Evolutionary conservation across 768 basidiomycete genomes (phyloP).

Genomic region (Sporobolomyces pararoseus): DNA sequence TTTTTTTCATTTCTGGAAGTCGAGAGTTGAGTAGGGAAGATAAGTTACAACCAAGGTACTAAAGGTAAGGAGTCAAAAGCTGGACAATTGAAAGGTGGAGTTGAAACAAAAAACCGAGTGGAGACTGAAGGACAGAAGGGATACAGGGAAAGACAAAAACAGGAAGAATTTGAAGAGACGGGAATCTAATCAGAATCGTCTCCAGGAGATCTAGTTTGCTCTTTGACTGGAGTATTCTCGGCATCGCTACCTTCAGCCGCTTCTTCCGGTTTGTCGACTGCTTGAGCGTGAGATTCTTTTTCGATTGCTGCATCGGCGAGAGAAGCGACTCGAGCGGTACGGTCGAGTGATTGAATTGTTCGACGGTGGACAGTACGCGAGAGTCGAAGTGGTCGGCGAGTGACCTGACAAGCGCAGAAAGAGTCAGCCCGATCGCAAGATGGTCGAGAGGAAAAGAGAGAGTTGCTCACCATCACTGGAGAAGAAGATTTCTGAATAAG

Average conservation of each 20-base stretch:
- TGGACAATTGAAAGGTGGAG: too few species aligned
- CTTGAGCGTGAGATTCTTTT: conserved; percentile 38
- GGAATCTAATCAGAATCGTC: conserved; percentile 6
- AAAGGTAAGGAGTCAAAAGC: too few species aligned
- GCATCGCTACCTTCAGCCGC: conserved; percentile 1
- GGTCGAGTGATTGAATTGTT: conserved; percentile 36
- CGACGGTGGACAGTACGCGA: conserved; percentile 36
- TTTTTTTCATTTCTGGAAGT: too few species aligned
- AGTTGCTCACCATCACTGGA: conserved; percentile 31
- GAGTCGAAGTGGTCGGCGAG: conserved; percentile 40
- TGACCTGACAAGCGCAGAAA: conserved; percentile 28
- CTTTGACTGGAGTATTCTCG: conserved; percentile 11
- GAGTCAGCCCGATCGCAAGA: neutral
- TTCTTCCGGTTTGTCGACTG: conserved; percentile 29
- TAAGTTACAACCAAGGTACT: too few species aligned
- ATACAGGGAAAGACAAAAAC: neutral
- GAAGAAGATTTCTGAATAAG: conserved; percentile 40
- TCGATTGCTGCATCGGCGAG: conserved; percentile 42
- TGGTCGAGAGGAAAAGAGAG: neutral
- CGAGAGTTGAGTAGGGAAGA: too few species aligned
- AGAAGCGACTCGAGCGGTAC: conserved; percentile 32
- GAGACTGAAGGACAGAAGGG: too few species aligned
- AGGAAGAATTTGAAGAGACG: neutral
- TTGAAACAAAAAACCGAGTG: too few species aligned
- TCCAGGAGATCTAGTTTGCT: neutral